Base-by-base conservation (phyloP, 352 stramenopile genomes). In the Globisporangium nodosum region DNA sequence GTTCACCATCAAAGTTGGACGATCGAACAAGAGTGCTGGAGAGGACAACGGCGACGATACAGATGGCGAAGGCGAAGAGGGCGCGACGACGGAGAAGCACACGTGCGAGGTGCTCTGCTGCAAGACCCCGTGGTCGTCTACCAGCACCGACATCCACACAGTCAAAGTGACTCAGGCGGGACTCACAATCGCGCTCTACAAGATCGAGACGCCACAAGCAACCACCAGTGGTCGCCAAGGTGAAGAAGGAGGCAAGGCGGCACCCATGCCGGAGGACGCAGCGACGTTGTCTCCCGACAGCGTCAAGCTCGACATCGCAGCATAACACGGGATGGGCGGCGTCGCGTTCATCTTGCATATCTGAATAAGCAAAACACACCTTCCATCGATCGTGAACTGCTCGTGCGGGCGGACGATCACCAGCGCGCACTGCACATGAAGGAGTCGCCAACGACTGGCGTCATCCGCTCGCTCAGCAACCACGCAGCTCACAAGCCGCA, bases 21-120 rank as follows among this genome's bases (percentile, higher is more conserved):
- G 12, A 20, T 16, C 43, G 43, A 49, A 24, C 43, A 49, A 9
- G 18, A 49, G n/a, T 15, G 35, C 21, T 9, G 43, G 6, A 11
- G 52, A 55, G 2, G 7, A 67, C 65, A 56, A 53, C 42, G 40
- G 35, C 24, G 45, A 52, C 13, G 60, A 69, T 5, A 69, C 84
- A 39, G 71, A 71, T 9, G 61, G 68, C 16, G 71, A 76, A 2
- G 71, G 80, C n/a, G 48, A 56, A 11, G n/a, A 54, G 9, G 27
- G 53, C 16, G 27, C 18, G 30, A 4, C 18, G 9, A 5, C 18
- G 30, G 60, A 65, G 18, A 43, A 60, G 20, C 84, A 85, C 64
- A 85, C 85, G 39, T 88, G 78, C 33, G 67, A 88, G 42, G 54
- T 89, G 39, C 58, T 88, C 27, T 66, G 62, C 20, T 86, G 78